These are phyloP conservation scores for Penicillium expansum DNA, from an alignment of 2,329 filamentous ascomycete species.

Conservation along the genomic window DNA sequence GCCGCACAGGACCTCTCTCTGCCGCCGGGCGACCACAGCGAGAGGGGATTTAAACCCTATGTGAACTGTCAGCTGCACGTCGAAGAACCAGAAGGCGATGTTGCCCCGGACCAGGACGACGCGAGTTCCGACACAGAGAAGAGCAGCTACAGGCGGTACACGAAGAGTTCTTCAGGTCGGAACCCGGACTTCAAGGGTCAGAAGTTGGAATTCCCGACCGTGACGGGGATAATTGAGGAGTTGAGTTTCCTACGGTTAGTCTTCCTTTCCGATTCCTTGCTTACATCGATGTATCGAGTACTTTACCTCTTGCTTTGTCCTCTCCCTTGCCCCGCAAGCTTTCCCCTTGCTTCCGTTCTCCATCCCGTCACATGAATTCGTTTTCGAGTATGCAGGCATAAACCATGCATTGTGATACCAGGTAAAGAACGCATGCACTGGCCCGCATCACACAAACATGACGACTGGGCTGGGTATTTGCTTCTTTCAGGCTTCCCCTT, in stretches of 20 bases:
- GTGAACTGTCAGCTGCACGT: slow-evolving; percentile 80
- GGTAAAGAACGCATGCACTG: background rate
- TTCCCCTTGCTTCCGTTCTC: slow-evolving; percentile 1
- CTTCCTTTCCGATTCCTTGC: background rate
- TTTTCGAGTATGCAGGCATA: background rate
- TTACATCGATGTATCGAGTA: background rate
- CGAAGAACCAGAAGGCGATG: slow-evolving; percentile 59
- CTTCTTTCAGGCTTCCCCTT: background rate
- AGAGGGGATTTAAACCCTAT: slow-evolving; percentile 66
- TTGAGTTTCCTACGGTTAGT: slow-evolving; percentile 72
- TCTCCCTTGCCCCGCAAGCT: background rate
- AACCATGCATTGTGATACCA: slow-evolving; percentile 8
- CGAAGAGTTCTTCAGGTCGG: slow-evolving; percentile 54
- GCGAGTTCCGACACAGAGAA: slow-evolving; percentile 44
- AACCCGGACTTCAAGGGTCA: slow-evolving; percentile 65
- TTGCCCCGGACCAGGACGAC: slow-evolving; percentile 46
- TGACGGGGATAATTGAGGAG: slow-evolving; percentile 61
- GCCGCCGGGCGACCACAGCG: slow-evolving; percentile 53
- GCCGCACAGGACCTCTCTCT: slow-evolving; percentile 75
- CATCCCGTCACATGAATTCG: background rate
- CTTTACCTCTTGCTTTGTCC: background rate
- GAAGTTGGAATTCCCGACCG: slow-evolving; percentile 57
- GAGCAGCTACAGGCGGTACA: slow-evolving; percentile 58
- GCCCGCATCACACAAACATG: background rate
- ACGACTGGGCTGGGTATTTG: background rate